Evolutionary conservation across 1,284 basidiomycete genomes (phyloP).

Genomic region (Trichosporon faecale): DNA sequence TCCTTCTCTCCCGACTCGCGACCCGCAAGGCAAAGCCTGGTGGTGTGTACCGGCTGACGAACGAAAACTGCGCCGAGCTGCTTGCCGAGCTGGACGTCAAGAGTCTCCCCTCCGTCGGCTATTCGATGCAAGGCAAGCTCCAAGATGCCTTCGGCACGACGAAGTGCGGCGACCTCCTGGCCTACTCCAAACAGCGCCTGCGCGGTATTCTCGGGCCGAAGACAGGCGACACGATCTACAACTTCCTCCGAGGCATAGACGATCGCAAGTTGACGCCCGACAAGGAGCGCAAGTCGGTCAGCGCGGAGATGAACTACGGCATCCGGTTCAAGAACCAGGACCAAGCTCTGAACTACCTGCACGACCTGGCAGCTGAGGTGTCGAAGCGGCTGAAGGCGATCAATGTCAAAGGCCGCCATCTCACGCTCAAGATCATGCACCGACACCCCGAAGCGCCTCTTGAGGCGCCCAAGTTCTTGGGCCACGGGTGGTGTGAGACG

Average conservation of each 20-base stretch:
- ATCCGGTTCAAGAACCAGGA: constrained; percentile 82
- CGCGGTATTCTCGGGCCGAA: constrained; percentile 74
- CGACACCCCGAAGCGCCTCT: constrained; percentile 79
- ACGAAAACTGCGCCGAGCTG: constrained; percentile 58
- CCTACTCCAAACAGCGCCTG: constrained; percentile 62
- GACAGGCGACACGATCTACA: constrained; percentile 78
- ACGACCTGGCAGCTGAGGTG: constrained; percentile 73
- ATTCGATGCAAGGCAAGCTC: constrained; percentile 63
- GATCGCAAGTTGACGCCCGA: constrained; percentile 73
- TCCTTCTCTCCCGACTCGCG: constrained; percentile 86
- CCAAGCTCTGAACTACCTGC: constrained; percentile 74
- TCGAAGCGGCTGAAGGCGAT: constrained; percentile 65
- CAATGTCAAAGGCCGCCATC: constrained; percentile 64
- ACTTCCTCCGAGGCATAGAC: constrained; percentile 79
- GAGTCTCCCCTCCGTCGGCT: constrained; percentile 84
- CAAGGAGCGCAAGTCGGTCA: constrained; percentile 79
- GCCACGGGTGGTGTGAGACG: constrained; percentile 82
- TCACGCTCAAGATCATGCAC: constrained; percentile 86
- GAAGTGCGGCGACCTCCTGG: constrained; percentile 65
- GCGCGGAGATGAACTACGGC: constrained; percentile 91
- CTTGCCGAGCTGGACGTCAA: constrained; percentile 76
- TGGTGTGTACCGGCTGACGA: constrained; percentile 62
- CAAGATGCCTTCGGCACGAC: constrained; percentile 70
- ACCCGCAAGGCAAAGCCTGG: constrained; percentile 88
- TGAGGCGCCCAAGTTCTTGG: constrained; percentile 95